These are phyloP conservation scores for Solanum chmielewskii DNA, from an alignment of 257 asterid species.

Conservation along the genomic window DNA sequence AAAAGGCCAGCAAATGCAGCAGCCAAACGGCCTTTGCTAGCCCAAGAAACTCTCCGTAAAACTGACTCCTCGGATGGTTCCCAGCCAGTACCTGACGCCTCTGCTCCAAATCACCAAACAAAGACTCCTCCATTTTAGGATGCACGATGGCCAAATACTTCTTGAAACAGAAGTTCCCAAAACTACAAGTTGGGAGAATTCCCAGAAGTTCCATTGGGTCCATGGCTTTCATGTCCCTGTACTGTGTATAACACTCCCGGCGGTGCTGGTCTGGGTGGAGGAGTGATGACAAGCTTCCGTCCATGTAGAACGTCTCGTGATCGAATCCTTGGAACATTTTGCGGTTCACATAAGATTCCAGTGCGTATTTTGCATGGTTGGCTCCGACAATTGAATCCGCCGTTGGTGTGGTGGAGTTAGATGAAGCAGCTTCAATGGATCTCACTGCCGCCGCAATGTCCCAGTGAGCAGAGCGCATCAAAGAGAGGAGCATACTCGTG, in stretches of 20 bases:
- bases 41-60: conserved; percentile 67
- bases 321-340: conserved; percentile 93
- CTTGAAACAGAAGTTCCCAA: conserved; percentile 88
- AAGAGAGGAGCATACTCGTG: conserved; percentile 74
- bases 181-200: conserved; percentile 80
- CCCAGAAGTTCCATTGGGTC: conserved; percentile 81
- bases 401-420: conserved; percentile 9
- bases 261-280: conserved; percentile 88
- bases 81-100: conserved; percentile 72
- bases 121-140: conserved; percentile 96
- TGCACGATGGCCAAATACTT: conserved; percentile 75
- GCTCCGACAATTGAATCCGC: conserved; percentile 54
- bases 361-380: conserved; percentile 76
- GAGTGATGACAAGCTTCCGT: conserved; percentile 78
- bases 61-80: conserved; percentile 82
- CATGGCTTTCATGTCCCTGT: conserved; percentile 88
- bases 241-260: conserved; percentile 78
- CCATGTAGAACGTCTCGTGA: conserved; percentile 96
- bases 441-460: conserved; percentile 89
- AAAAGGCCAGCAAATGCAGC: conserved; percentile 85
- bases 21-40: conserved; percentile 89
- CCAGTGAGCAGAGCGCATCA: conserved; percentile 91
- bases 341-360: conserved; percentile 75
- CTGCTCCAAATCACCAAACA: conserved; percentile 95
- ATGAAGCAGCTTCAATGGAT: conserved; percentile 79